Conservation (phyloP, 2,329 filamentous ascomycete genomes). For the Trichoderma sp. region DNA sequence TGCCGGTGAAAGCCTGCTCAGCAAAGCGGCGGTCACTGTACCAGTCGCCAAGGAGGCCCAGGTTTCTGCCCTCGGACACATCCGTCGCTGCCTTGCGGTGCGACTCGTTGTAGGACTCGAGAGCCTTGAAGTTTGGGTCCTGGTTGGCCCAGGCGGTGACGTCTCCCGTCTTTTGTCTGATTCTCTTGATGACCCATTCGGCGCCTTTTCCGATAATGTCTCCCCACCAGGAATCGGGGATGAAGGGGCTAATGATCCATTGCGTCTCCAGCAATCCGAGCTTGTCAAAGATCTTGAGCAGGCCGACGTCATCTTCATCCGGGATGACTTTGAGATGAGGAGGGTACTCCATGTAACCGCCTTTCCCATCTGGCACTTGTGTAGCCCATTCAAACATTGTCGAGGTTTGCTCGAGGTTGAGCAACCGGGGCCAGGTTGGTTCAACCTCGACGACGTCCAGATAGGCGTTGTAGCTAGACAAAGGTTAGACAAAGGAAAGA, state of each 20-base stretch:
- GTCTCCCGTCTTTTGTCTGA: neutral
- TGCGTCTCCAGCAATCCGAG: neutral
- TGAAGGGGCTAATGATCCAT: conserved; percentile 5
- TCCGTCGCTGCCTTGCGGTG: neutral
- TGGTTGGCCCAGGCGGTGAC: neutral
- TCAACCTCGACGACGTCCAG: neutral
- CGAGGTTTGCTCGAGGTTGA: neutral
- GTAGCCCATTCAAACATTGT: neutral
- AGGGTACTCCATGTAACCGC: neutral
- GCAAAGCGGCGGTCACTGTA: conserved; percentile 1
- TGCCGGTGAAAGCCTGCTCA: neutral
- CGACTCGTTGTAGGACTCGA: neutral
- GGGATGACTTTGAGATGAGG: neutral
- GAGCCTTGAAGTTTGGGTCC: neutral
- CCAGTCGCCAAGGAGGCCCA: conserved; percentile 1
- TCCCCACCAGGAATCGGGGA: neutral
- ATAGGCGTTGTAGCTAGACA: neutral
- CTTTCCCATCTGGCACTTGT: neutral
- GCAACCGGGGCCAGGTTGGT: neutral
- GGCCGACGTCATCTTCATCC: neutral
- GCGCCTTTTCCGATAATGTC: neutral
- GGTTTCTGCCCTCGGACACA: neutral
- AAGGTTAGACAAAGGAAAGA: neutral
- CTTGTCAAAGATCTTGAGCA: neutral
- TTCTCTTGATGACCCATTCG: neutral